These are phyloP conservation scores for Aspergillaceae sp. DNA, from an alignment of 2,329 filamentous ascomycete genomes.

Conservation along the genomic window DNA sequence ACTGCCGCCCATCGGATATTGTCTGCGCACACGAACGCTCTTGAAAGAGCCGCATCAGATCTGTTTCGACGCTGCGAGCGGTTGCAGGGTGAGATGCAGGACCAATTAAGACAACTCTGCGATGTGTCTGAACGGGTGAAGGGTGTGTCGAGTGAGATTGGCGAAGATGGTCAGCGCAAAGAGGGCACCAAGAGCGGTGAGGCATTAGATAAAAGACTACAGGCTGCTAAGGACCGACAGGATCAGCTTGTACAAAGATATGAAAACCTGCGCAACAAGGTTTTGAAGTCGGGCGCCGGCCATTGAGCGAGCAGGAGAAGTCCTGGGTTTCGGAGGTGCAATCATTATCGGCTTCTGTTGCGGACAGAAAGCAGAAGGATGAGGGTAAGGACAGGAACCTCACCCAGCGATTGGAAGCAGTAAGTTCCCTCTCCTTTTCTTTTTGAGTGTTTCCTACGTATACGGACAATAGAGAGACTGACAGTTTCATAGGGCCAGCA, in stretches of 20 bases:
- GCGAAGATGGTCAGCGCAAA: constrained; percentile 26
- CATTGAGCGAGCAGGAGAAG: constrained; percentile 40
- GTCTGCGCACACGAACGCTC: constrained; percentile 37
- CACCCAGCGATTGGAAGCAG: constrained; percentile 31
- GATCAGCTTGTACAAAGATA: constrained; percentile 34
- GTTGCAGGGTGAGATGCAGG: constrained; percentile 38
- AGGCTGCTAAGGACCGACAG: constrained; percentile 34
- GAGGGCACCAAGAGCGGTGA: constrained; percentile 24
- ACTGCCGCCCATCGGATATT: constrained; percentile 40
- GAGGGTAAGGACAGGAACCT: constrained; percentile 20
- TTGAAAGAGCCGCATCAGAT: constrained; percentile 42
- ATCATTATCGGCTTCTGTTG: constrained; percentile 29
- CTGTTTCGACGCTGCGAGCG: constrained; percentile 46
- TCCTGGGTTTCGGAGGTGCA: constrained; percentile 39
- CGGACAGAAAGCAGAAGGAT: constrained; percentile 13
- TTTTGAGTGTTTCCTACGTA: not conserved
- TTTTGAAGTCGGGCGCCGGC: constrained; percentile 34
- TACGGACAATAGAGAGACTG: constrained; percentile 2
- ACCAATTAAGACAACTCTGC: constrained; percentile 38
- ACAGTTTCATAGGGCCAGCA: constrained; percentile 29
- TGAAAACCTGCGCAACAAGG: constrained; percentile 36
- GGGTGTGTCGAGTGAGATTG: constrained; percentile 31
- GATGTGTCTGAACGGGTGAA: constrained; percentile 40
- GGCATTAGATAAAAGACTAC: constrained; percentile 32
- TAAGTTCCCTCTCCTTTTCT: constrained; percentile 14